Evolutionary conservation across 2,329 filamentous ascomycete genomes (phyloP).

Genomic region (Tolypocladium pustulatum): DNA sequence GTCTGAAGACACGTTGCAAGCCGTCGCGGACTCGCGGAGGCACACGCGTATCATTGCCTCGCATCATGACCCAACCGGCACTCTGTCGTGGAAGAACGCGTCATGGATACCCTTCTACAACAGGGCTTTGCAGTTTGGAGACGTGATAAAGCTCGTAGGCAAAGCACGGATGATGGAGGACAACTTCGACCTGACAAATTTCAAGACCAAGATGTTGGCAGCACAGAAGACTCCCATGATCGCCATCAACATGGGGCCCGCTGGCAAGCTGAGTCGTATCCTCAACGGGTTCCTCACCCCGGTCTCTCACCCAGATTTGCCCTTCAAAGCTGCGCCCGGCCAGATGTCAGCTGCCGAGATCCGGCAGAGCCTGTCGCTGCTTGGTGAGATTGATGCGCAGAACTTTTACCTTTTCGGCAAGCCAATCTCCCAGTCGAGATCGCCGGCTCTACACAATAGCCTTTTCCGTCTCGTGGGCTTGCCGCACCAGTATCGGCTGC

Average conservation of each 20-base stretch:
- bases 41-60: constrained; percentile 83
- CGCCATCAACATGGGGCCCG: constrained; percentile 86
- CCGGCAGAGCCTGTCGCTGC: constrained; percentile 61
- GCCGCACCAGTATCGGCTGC: constrained; percentile 67
- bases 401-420: constrained; percentile 83
- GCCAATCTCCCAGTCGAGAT: constrained; percentile 73
- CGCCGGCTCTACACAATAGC: constrained; percentile 80
- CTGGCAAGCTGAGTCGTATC: constrained; percentile 81
- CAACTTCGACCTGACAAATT: constrained; percentile 75
- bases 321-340: constrained; percentile 86
- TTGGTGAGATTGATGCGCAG: constrained; percentile 67
- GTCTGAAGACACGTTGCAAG: constrained; percentile 62
- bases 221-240: constrained; percentile 78
- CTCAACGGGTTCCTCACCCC: constrained; percentile 91
- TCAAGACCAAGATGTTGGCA: constrained; percentile 65
- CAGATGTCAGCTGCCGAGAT: constrained; percentile 89
- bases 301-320: constrained; percentile 80
- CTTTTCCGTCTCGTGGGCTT: constrained; percentile 69
- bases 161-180: constrained; percentile 66
- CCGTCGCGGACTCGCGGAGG: constrained; percentile 56
- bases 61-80: constrained; percentile 76
- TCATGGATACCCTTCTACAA: constrained; percentile 90
- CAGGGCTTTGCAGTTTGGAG: constrained; percentile 76
- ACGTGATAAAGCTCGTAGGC: constrained; percentile 90
- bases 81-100: constrained; percentile 82